Base-by-base conservation (phyloP, 2,329 filamentous ascomycete genomes). In the Neonectria faginata region DNA sequence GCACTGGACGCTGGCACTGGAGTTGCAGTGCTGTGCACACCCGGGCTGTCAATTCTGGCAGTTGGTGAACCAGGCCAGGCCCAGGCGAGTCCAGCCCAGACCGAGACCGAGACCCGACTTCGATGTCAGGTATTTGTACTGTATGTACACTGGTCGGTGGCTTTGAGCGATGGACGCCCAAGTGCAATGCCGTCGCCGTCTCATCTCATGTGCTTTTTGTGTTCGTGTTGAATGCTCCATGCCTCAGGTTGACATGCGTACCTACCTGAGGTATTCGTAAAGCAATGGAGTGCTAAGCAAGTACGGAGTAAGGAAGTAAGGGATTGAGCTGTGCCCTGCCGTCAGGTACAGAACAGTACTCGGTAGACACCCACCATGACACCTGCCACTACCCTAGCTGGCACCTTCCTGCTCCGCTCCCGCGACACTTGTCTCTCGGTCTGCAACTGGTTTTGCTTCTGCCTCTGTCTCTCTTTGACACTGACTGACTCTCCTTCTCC, bases 321-420 rank as follows among this genome's bases (percentile, higher is more conserved):
- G 25, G 25, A 25, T 25, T 25, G 25, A 25, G 33, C 33, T 16
- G 33, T n/a, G 36, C 33, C 33, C 33, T 36, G 45, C 29, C 18
- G 20, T 27, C 47, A 50, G 47, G 47, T 31, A 50, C 27, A 25
- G 20, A 14, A 10, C 36, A 50, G 9, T 14, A 50, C 52, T 61
- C 53, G 29, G 29, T 39, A 57, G 51, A 57, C 60, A 10, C 58
- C 57, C 57, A 54, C 33, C 44, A 51, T 20, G 27, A 12, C 27
- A 31, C 36, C 56, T 27, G 36, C 27, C 53, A 47, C 47, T 20
- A 52, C 51, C 60, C 60, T 47, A n/a, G 47, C 41, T n/a, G 36
- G 47, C 29, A 18, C 36, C 20, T 29, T 9, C 9, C 31, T 53
- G 60, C 53, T 52, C 59, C 45, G 53, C 39, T 56, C 16, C 39